A percentile compares a stretch with the other conserved stretches of the same genome.
Conservation (phyloP, 306 rosid species). For the Morella rubra region DNA sequence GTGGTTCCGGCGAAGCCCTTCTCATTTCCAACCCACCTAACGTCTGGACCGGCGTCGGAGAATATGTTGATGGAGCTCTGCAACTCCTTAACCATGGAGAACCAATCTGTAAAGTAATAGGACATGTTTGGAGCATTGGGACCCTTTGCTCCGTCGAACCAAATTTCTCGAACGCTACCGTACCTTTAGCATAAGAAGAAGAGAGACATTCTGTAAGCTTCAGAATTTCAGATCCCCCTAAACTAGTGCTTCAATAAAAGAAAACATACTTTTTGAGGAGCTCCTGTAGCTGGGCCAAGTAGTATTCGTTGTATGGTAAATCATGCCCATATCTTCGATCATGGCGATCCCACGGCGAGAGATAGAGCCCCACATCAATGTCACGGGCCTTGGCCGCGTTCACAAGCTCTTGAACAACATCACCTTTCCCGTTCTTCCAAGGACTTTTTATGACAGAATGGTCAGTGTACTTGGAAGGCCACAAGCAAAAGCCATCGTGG, state of each 20-base stretch:
- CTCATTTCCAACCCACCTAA: constrained; percentile 88
- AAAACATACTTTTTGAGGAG: constrained; percentile 53
- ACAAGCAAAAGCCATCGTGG: constrained; percentile 93
- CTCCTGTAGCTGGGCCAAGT: constrained; percentile 84
- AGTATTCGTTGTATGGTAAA: constrained; percentile 63
- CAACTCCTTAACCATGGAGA: constrained; percentile 73
- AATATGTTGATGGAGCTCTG: constrained; percentile 86
- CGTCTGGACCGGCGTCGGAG: constrained; percentile 93
- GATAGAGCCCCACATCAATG: constrained; percentile 73
- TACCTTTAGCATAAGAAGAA: constrained; percentile 42
- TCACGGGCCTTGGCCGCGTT: constrained; percentile 50
- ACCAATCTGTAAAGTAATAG: constrained; percentile 79
- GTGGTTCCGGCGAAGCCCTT: constrained; percentile 57
- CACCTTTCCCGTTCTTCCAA: constrained; percentile 74
- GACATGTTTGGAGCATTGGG: constrained; percentile 63
- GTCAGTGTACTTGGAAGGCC: constrained; percentile 91
- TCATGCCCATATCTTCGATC: constrained; percentile 77
- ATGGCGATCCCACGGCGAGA: constrained; percentile 91
- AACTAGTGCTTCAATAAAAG: too few species aligned
- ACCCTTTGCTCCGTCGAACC: constrained; percentile 96
- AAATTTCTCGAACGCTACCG: constrained; percentile 62
- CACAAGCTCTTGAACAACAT: constrained; percentile 66
- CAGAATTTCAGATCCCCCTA: background rate
- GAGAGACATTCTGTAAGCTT: too few species aligned
- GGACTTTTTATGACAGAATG: constrained; percentile 69